A percentile compares a stretch with the other conserved stretches of the same genome.
phyloP scores from a whole-genome alignment of 345 rosid species.

The Pugionium cornutum region DNA sequence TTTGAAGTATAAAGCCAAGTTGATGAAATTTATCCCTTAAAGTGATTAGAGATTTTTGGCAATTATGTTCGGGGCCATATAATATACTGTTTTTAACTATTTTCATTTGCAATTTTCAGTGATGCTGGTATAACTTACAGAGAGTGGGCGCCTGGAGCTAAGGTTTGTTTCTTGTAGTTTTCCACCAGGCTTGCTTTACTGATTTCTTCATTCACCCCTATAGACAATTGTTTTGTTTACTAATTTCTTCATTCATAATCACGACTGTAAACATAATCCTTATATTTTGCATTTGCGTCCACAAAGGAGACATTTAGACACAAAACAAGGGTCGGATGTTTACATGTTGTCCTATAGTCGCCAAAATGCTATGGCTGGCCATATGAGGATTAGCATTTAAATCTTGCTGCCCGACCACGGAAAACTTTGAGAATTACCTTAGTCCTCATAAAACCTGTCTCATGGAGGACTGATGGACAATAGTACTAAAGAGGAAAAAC shows the following conservation, averaged over 20 bases:
- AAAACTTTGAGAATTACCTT: slow-evolving; percentile 6
- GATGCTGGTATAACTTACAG: slow-evolving; percentile 85
- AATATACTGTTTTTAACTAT: slow-evolving; percentile 20
- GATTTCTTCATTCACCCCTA: neutral
- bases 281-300: neutral
- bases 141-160: slow-evolving; percentile 99
- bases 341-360: neutral
- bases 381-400: slow-evolving; percentile 16
- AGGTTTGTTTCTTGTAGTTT: slow-evolving; percentile 53
- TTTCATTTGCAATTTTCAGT: slow-evolving; percentile 51
- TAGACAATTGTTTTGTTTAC: too few species aligned
- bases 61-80: neutral
- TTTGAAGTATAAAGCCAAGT: neutral
- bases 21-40: slow-evolving; percentile 2
- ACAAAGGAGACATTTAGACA: neutral
- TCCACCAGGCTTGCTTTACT: neutral
- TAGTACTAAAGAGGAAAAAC: neutral
- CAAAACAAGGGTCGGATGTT: neutral
- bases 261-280: neutral
- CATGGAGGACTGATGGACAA: slow-evolving; percentile 3
- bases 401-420: neutral
- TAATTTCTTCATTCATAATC: too few species aligned
- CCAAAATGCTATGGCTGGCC: slow-evolving; percentile 8
- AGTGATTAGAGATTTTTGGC: slow-evolving; percentile 1
- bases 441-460: slow-evolving; percentile 1